Evolutionary conservation across 352 stramenopile species (phyloP).

Genomic region (Pseudoperonospora humuli): DNA sequence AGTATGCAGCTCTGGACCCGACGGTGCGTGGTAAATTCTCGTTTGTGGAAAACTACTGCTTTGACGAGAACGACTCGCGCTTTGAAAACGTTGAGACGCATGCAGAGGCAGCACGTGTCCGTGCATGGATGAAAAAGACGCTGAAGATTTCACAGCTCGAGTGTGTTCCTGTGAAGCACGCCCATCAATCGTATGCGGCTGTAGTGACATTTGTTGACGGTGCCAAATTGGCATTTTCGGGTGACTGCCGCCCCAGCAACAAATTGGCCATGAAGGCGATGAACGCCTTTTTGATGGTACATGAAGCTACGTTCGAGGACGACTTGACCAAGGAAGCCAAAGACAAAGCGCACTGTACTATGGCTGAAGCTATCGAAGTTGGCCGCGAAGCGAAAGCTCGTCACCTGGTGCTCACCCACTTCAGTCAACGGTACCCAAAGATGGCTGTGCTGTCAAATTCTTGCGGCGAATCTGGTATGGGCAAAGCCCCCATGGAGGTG

Average conservation of each 20-base stretch:
- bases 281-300: slow-evolving; percentile 89
- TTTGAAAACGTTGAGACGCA: slow-evolving; percentile 20
- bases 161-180: slow-evolving; percentile 84
- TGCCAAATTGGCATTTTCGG: slow-evolving; percentile 90
- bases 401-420: slow-evolving; percentile 93
- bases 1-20: slow-evolving; percentile 84
- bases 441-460: slow-evolving; percentile 42
- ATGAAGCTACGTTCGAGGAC: slow-evolving; percentile 98
- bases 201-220: slow-evolving; percentile 66
- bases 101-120: slow-evolving; percentile 27
- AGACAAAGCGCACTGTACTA: slow-evolving; percentile 93
- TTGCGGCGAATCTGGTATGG: slow-evolving; percentile 2
- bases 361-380: slow-evolving; percentile 87
- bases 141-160: slow-evolving; percentile 47
- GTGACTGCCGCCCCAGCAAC: slow-evolving; percentile 90
- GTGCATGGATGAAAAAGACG: slow-evolving; percentile 28
- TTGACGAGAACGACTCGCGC: slow-evolving; percentile 44
- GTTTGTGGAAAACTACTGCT: slow-evolving; percentile 87
- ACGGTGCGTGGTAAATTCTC: slow-evolving; percentile 74
- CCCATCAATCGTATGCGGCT: slow-evolving; percentile 85
- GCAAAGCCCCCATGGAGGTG: slow-evolving; percentile 30
- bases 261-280: slow-evolving; percentile 42
- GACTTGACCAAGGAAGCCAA: slow-evolving; percentile 88
- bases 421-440: slow-evolving; percentile 85
- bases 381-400: slow-evolving; percentile 69